Base-by-base conservation (phyloP, 2,329 filamentous ascomycete genomes). In the Teratosphaeria destructans region DNA sequence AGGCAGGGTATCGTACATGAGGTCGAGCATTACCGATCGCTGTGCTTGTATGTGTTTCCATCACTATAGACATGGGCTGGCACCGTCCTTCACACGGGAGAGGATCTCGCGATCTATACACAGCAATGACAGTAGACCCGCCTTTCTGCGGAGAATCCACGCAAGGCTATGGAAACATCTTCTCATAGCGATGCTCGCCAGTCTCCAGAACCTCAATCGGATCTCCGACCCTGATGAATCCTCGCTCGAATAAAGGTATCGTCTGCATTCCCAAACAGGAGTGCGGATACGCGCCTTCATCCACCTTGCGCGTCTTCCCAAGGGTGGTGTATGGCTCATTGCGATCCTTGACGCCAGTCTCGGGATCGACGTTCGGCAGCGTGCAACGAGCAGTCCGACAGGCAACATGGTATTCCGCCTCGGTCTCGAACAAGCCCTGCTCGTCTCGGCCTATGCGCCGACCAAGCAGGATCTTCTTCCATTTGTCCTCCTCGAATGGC, bases 351-450 rank as follows among this genome's bases (percentile, higher is more conserved):
- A 79, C 68, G n/a, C 81, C 87, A 5, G 77, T 84, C 19, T 76
- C 75, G 0, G 81, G 86, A 69, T 89, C 79, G 1, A 89, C 84
- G 65, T 90, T 90, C 23, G 86, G 86, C 65, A 90, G 71, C 65
- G 85, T 87, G 74, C 87, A 90, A 58, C 87, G 80, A 0, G 85
- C 83, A 0, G 86, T 88, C 34, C 86, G 82, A 66, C 85, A 86
- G 0, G 84, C 77, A 11, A 82, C 74, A 61, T 84, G 77, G 59
- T 80, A 82, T 14, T 77, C 76, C 2, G 73, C 73, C 5, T 76
- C 76, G 10, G 56, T 61, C 23, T 61, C 60, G 16, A 59, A 61
- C 6, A 64, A 39, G 29, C 57, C 55, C n/a, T 63, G 26, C 6
- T 56, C 34, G 23, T 62, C 52, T 23, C 58, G 57, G 1, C 62